A percentile compares a stretch with the other conserved stretches of the same genome.
These are phyloP conservation scores for Pythium vanterpoolii DNA, from an alignment of 352 stramenopile genomes.

Conservation along the genomic window DNA sequence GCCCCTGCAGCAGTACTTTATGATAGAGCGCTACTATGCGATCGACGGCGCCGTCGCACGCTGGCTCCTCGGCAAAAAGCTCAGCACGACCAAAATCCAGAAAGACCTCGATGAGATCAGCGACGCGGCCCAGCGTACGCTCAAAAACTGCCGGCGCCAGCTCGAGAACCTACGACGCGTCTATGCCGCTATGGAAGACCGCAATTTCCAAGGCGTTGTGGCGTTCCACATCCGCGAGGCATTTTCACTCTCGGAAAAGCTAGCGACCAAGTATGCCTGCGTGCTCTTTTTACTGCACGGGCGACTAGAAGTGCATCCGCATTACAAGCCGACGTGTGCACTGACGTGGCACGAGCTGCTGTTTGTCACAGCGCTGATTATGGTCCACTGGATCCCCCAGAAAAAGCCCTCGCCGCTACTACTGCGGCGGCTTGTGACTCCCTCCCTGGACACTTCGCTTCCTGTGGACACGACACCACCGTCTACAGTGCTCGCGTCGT, in stretches of 20 bases:
- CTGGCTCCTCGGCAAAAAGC: constrained; percentile 78
- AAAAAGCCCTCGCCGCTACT: constrained; percentile 37
- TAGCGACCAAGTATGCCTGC: constrained; percentile 77
- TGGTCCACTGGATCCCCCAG: constrained; percentile 77
- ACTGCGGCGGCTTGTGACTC: not conserved
- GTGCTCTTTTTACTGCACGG: constrained; percentile 78
- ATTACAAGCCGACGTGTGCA: constrained; percentile 47
- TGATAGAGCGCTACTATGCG: constrained; percentile 80
- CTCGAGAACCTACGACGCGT: constrained; percentile 79
- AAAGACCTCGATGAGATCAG: constrained; percentile 87
- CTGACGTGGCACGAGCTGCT: constrained; percentile 66
- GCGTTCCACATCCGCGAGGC: constrained; percentile 44
- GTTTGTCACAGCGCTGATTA: constrained; percentile 67
- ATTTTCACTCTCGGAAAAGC: constrained; percentile 67
- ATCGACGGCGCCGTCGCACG: constrained; percentile 66
- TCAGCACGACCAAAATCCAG: constrained; percentile 64
- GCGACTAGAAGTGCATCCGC: constrained; percentile 71
- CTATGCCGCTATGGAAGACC: constrained; percentile 70
- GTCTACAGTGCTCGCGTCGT: constrained; percentile 6
- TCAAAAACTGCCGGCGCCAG: constrained; percentile 74
- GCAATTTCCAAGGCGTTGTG: constrained; percentile 69
- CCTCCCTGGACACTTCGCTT: not conserved
- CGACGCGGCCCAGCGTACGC: constrained; percentile 53
- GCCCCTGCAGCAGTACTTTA: constrained; percentile 71
- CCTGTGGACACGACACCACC: constrained; percentile 5